Conservation (phyloP, 2,329 filamentous ascomycete species). For the Trichoderma citrinoviride region DNA sequence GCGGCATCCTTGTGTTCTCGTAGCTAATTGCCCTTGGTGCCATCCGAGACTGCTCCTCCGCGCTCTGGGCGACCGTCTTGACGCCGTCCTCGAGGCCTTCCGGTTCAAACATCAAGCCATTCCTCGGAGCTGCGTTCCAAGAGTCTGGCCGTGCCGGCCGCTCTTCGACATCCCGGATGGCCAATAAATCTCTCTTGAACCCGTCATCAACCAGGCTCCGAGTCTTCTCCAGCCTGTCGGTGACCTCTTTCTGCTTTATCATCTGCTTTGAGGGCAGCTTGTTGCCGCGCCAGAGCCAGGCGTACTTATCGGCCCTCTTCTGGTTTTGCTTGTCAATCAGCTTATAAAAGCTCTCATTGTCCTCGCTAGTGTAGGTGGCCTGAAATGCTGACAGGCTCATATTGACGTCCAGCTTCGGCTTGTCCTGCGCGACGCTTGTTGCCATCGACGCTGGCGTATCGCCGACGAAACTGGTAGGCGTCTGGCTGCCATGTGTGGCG, state of each 20-base stretch:
- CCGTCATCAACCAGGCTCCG: slow-evolving; percentile 55
- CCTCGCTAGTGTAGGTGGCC: slow-evolving; percentile 91
- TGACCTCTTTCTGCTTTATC: slow-evolving; percentile 62
- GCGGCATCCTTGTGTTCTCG: slow-evolving; percentile 75
- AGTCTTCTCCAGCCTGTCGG: slow-evolving; percentile 50
- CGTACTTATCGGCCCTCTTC: slow-evolving; percentile 78
- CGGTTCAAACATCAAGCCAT: slow-evolving; percentile 82
- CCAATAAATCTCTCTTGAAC: slow-evolving; percentile 55
- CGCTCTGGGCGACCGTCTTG: slow-evolving; percentile 63
- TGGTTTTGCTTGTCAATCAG: slow-evolving; percentile 88
- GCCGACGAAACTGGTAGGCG: slow-evolving; percentile 64
- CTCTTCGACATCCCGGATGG: slow-evolving; percentile 65
- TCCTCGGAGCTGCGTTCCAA: slow-evolving; percentile 73
- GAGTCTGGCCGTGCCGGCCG: slow-evolving; percentile 74
- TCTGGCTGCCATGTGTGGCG: slow-evolving; percentile 42
- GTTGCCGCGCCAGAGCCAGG: slow-evolving; percentile 86
- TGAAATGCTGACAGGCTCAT: slow-evolving; percentile 86
- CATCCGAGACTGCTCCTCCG: slow-evolving; percentile 68
- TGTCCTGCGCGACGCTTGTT: slow-evolving; percentile 39
- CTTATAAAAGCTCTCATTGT: slow-evolving; percentile 95
- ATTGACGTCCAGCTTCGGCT: slow-evolving; percentile 63
- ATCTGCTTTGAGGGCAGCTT: slow-evolving; percentile 81
- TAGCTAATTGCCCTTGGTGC: slow-evolving; percentile 76
- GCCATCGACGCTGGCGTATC: slow-evolving; percentile 69
- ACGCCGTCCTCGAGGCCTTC: slow-evolving; percentile 60